A percentile compares a stretch with the other conserved stretches of the same genome.
These are phyloP conservation scores for Aspergillus nanangensis DNA, from an alignment of 495 filamentous ascomycete genomes.

Conservation along the genomic window DNA sequence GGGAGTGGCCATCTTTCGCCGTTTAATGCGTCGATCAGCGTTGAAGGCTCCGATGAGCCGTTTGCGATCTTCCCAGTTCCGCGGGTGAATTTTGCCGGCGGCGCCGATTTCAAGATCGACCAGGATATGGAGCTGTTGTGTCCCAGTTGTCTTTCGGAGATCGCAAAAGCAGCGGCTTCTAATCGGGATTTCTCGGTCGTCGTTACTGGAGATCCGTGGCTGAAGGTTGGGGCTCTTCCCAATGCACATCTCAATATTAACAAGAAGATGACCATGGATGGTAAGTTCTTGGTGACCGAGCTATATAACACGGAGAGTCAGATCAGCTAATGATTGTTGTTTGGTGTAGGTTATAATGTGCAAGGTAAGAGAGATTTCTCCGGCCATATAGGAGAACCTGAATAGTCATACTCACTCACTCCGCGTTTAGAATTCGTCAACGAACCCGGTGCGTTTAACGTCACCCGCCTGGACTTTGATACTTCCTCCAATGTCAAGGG, in stretches of 20 bases:
- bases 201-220: conserved; percentile 17
- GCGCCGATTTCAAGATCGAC: conserved; percentile 17
- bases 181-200: conserved; percentile 19
- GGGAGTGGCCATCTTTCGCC: conserved; percentile 22
- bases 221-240: conserved; percentile 20
- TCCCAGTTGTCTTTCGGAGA: conserved; percentile 21
- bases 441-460: conserved; percentile 17
- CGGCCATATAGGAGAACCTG: background rate
- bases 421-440: conserved; percentile 20
- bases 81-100: conserved; percentile 14
- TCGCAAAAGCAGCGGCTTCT: conserved; percentile 18
- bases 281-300: too few relatives aligned
- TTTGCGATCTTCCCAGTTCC: conserved; percentile 22
- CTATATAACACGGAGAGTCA: too few relatives aligned
- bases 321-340: too few relatives aligned
- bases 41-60: conserved; percentile 9
- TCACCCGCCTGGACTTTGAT: conserved; percentile 16
- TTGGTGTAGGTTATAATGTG: conserved; percentile 24
- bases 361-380: conserved; percentile 10
- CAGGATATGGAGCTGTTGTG: conserved; percentile 26
- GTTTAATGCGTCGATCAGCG: conserved; percentile 21
- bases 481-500: conserved; percentile 16
- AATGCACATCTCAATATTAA: conserved; percentile 26
- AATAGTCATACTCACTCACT: background rate
- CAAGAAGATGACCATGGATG: conserved; percentile 23